Base-by-base conservation (phyloP, 257 asterid genomes). In the Plantago elongata region DNA sequence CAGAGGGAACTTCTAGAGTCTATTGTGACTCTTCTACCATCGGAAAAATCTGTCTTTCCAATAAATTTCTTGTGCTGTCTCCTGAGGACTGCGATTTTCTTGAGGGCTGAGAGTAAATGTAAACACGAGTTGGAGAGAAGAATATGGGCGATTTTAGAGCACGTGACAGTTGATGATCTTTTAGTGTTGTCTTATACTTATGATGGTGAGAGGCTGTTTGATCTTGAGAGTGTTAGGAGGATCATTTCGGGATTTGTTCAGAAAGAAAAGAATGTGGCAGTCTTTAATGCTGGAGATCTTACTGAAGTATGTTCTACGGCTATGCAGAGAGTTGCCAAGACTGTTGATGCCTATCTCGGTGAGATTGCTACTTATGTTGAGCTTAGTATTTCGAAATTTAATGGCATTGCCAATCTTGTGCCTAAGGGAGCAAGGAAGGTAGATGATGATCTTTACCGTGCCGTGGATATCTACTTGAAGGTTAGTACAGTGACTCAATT, bases 381-480 rank as follows among this genome's bases (percentile, higher is more conserved):
- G 10, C 77, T 93, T 45, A 82, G 75, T 57, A 83, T 93, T 54
- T 80, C 96, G 0, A 93, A 87, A 64, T 87, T 93, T 48, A 93
- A 93, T 50, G 99, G 95, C 64, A 89, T 93, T 18, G 96, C 97
- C 0, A 76, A 74, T 67, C 66, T 93, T 77, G 88, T 93, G 13
- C 95, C 95, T 0, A 89, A 93, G 74, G 70, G 63, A 0, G 96
- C 99, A 0, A 69, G 99, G 44, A 89, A 83, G 65, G 84, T 69
- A 27, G 94, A 93, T 38, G 99, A 93, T 60, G 99, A 93, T 79
- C 87, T 93, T 27, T 85, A 93, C 71, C 65, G 97, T n/a, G 97
- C 96, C 0, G 83, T 93, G 5, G 99, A 93, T 63, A 85, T 89
- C 71, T 93, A 66, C 74, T 75, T 93, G 59, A 89, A 93, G 97